Evolutionary conservation across 257 asterid species (phyloP).

Genomic region (Striga asiatica): DNA sequence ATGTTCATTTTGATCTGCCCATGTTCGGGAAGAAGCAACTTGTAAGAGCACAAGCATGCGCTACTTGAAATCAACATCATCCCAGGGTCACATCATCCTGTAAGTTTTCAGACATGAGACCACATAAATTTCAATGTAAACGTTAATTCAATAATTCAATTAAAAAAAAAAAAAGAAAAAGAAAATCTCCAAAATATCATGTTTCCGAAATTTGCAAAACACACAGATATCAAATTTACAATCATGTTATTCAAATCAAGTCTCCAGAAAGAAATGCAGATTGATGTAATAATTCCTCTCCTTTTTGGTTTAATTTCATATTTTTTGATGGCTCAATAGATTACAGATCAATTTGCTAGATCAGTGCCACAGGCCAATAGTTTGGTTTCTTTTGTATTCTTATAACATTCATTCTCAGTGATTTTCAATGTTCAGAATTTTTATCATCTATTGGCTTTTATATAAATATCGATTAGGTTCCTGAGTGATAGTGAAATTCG

Average conservation of each 20-base stretch:
- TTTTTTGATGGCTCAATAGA: too few relatives aligned
- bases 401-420: too few relatives aligned
- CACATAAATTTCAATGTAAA: neutral
- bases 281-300: too few relatives aligned
- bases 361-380: too few relatives aligned
- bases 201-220: neutral
- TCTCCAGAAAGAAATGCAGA: too few relatives aligned
- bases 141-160: neutral
- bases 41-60: conserved; percentile 7
- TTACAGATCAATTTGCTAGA: too few relatives aligned
- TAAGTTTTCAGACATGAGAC: conserved; percentile 4
- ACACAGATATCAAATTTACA: neutral
- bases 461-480: too few relatives aligned
- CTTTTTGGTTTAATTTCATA: too few relatives aligned
- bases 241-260: too few relatives aligned
- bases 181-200: neutral
- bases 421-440: neutral
- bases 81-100: conserved; percentile 32
- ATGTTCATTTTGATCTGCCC: conserved; percentile 16
- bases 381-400: too few relatives aligned
- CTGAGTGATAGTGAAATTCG: too few relatives aligned
- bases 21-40: conserved; percentile 10
- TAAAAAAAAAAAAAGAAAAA: neutral
- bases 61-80: conserved; percentile 17
- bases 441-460: neutral